Evolutionary conservation across 1,284 basidiomycete genomes (phyloP), one percentile per base, ranked within the genome.

Genomic region (Pseudozyma flocculosa): DNA sequence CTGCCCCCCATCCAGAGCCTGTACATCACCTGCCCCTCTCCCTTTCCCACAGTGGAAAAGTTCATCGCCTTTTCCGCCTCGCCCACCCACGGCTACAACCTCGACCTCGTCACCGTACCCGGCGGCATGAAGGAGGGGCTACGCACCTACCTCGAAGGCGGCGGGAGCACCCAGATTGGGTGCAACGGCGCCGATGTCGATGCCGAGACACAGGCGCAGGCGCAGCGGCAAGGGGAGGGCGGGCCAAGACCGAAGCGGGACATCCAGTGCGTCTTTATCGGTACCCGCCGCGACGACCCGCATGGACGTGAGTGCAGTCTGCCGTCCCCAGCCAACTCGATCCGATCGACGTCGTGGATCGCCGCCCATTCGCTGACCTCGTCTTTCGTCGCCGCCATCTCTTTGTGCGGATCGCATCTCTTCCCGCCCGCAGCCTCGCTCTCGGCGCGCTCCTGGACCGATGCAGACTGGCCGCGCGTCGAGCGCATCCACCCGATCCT

Each of bases 401-500:
- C n/a, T n/a, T n/a, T n/a, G n/a, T n/a, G n/a, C n/a, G n/a, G n/a
- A n/a, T n/a, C 22, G 15, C 4, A 1, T 26, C 45, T 13, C 38
- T 46, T 19, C 7, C 26, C 26, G 7, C 7, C 11, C 26, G 26
- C 26, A 29, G 26, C 59, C 17, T 47, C 58, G 37, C 43, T 59
- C 15, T 42, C 43, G 66, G 26, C 61, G 3, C 55, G 68, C 1
- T 48, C 56, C 5, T 60, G 57, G 50, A 70, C 69, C 22, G 75
- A 76, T 41, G 54, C 62, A 0, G 88, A 84, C 47, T 98, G 94
- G 94, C 93, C 94, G 4, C 76, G 80, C 3, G 90, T 94, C 55
- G 87, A 93, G 73, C 86, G 94, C 19, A 86, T 98, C 24, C 94
- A 98, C 76, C 94, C 95, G 0, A 90, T 98, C 68, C 88, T 98